Evolutionary conservation across 768 basidiomycete species (phyloP).

Genomic region (Naganishia onofrii): DNA sequence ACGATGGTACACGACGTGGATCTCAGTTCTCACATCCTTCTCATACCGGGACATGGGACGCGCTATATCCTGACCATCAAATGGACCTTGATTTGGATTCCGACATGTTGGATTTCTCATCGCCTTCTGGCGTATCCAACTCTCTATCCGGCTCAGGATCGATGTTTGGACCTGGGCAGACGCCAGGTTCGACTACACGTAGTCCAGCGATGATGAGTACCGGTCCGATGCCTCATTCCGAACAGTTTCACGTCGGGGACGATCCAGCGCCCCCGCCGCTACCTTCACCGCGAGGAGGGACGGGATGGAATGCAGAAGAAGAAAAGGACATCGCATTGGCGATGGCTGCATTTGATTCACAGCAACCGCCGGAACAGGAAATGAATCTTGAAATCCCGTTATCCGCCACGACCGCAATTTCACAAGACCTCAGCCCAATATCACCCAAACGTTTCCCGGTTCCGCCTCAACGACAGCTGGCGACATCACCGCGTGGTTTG

Average conservation of each 20-base stretch:
- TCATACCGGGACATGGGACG: conserved; percentile 4
- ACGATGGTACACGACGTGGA: not conserved
- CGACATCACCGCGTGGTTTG: conserved; percentile 5
- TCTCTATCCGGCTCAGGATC: not conserved
- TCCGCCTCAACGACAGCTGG: conserved; percentile 10
- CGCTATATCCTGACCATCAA: not conserved
- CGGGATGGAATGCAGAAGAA: not conserved
- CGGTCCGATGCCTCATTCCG: conserved; percentile 22
- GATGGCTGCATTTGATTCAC: not conserved
- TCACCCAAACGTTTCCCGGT: conserved; percentile 1
- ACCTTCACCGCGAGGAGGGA: not conserved
- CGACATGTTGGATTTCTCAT: conserved; percentile 22
- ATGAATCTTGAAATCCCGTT: not conserved
- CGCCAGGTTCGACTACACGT: not conserved
- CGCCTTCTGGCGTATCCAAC: not conserved
- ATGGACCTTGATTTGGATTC: conserved; percentile 14
- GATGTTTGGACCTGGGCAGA: not conserved
- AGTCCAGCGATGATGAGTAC: conserved; percentile 23
- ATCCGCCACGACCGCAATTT: not conserved
- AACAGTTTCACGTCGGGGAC: not conserved
- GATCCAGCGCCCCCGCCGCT: not conserved
- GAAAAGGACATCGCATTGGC: conserved; percentile 9
- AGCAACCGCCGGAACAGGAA: not conserved
- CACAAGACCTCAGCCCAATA: not conserved
- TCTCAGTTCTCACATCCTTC: conserved; percentile 14